Base-by-base conservation (phyloP, 1,284 basidiomycete genomes). In the Pseudozyma thailandica region DNA sequence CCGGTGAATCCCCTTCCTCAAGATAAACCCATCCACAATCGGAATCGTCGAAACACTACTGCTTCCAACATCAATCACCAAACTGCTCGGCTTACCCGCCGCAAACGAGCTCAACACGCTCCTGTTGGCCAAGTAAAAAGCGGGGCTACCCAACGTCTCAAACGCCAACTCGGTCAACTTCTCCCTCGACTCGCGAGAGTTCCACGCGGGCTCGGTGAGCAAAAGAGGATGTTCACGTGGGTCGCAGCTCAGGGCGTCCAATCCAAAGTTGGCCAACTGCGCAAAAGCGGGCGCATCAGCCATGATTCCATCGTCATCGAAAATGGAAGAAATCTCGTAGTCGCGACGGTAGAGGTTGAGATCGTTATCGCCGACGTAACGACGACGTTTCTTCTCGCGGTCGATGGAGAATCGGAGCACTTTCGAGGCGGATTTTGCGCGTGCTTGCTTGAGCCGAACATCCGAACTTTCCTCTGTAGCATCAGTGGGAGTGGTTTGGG, bases 21-120 rank as follows among this genome's bases (percentile, higher is more conserved):
- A 87, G 33, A 98, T 95, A 79, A 98, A 99, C 0, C 96, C 96
- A 79, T 99, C 96, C 8, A 95, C 93, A 10, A 99, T 91, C 1
- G 96, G 96, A 1, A 93, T 93, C 16, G 96, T 92, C 65, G 92
- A 94, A 9, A 91, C 90, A 82, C 90, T 89, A 20, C 91, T 89
- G 68, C 92, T 90, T 5, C 96, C 96, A 39, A 98, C 88, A 79
- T 98, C 95, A 46, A 99, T 90, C 0, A 98, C 92, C 47, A 98
- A 86, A 3, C 95, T 94, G 27, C 94, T 94, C 1, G 94, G 94
- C 84, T 94, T 96, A 31, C 96, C 95, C 46, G 94, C 91, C 10
- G 95, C 92, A 83, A 99, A 99, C 90, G 94, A 91, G 83, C 92
- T 95, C 50, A 98, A 85, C 15, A 98, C 95, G n/a, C 92, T 91